Base-by-base conservation (phyloP, 1,284 basidiomycete genomes). In the Fomitopsis pinicola region DNA sequence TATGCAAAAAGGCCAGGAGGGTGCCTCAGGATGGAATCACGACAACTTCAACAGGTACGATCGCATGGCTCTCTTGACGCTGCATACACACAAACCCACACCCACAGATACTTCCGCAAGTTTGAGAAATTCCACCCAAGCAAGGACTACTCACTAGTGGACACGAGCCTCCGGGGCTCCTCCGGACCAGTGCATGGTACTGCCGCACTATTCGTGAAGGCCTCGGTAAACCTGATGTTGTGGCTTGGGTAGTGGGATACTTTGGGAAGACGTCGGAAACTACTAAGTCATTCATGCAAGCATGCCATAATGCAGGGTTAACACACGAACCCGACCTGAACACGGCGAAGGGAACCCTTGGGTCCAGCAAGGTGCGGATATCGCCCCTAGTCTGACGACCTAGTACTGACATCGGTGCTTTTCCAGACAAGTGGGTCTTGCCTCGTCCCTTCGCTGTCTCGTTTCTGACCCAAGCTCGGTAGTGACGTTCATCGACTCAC, bases 401-500 rank as follows among this genome's bases (percentile, higher is more conserved):
- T 4, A 3, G 17, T 19, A 26, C 7, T 30, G 5, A 42, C 19
- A 42, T 22, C 9, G 8, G 14, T 50, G 30, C 57, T 17, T 40
- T 28, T 14, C 22, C 33, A 67, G 66, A 45, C 59, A 5, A 67
- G 67, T 66, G 19, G 61, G 63, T 62, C 33, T 33, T 12, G 26
- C 22, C 19, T 22, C n/a, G n/a, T n/a, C n/a, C n/a, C n/a, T n/a
- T 2, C n/a, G n/a, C 35, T 15, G 45, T 54, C 5, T 19, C 38
- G 9, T 26, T 38, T 14, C 12, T 14, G 35, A 42, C 26, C 33
- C 22, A 36, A 60, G 6, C 46, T 33, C 61, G 48, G 5, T 62
- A 89, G 87, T 88, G 84, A 87, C 86, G 0, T 90, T 84, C 65
- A 78, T 89, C 57, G 77, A 83, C 65, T 63, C 76, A 19, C 77